phyloP scores from a whole-genome alignment of 768 basidiomycete genomes.

The Clavaria fumosa region DNA sequence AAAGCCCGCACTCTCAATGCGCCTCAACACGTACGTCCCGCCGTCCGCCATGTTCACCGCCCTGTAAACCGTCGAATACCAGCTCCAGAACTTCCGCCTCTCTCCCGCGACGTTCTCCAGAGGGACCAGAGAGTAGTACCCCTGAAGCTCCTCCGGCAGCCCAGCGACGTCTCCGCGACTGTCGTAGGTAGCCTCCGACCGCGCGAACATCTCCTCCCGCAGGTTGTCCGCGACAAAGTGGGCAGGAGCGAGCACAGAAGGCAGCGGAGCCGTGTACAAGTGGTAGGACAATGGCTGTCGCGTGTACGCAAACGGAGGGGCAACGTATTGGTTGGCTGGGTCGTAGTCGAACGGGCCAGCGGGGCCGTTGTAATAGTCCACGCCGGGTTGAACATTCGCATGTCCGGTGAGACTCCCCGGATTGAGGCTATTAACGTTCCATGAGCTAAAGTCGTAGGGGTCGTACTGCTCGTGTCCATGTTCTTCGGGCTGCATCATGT shows the following conservation, averaged over 20 bases:
- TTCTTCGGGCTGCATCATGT: constrained; percentile 9
- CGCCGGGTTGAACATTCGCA: neutral
- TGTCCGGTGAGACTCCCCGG: neutral
- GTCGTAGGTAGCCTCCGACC: constrained; percentile 16
- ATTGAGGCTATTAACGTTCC: neutral
- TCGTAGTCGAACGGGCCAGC: neutral
- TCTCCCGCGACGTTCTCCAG: constrained; percentile 46
- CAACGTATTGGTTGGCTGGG: neutral
- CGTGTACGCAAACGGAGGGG: neutral
- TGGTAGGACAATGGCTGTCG: constrained; percentile 57
- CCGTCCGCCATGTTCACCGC: constrained; percentile 71
- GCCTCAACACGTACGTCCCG: constrained; percentile 54
- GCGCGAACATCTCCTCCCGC: too few relatives aligned
- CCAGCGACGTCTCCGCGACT: constrained; percentile 31
- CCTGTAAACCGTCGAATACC: constrained; percentile 73
- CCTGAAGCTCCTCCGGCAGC: constrained; percentile 77
- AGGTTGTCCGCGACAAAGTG: too few relatives aligned
- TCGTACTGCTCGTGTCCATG: constrained; percentile 15
- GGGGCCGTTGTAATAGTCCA: neutral
- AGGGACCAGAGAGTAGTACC: constrained; percentile 77
- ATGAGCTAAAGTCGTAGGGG: constrained; percentile 13
- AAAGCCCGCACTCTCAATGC: constrained; percentile 68
- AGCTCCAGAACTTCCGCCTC: constrained; percentile 67
- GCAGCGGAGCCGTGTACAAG: constrained; percentile 68
- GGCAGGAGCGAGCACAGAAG: too few relatives aligned